Base-by-base conservation (phyloP, 345 rosid species). In the Raphanus sativus region DNA sequence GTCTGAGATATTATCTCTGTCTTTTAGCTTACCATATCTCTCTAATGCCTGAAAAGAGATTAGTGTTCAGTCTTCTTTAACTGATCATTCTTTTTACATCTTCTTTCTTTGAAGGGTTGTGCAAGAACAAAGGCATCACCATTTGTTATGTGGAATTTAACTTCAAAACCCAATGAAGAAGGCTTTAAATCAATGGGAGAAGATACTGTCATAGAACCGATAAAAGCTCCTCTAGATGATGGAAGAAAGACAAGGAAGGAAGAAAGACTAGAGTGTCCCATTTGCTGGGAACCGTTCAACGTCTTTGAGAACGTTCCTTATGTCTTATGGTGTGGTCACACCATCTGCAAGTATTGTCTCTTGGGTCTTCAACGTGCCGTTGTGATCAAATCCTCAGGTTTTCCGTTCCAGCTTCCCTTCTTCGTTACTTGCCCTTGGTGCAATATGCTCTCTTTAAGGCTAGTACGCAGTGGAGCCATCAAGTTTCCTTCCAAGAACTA, bases 311-410 rank as follows among this genome's bases (percentile, higher is more conserved):
- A 88, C 72, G 79, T 86, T 74, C 92, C 94, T 15, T 82, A 85
- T 73, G 89, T 88, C 71, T 73, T 88, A 62, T 89, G 91, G 94
- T 89, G 94, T 63, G 94, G 94, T 66, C 94, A 89, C 65, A 86
- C 92, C 15, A 77, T 89, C 30, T 89, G 94, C 77, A 85, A 85
- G 76, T 83, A 80, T 72, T 90, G 95, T 62, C 87, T 90, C 38
- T 62, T 86, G 5, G 90, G 88, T 2, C 85, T 90, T 65, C 95
- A 86, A 61, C 80, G 84, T 6, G 92, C 90, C 5, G 73, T 80
- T 55, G 66, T 90, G 30, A 79, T 79, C 81, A 86, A 67, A 74
- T 58, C 64, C 85, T 89, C 42, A 40, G 88, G 8, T 52, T 82
- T 54, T 81, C 88, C 32, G 25, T 84, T 67, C 71, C 84, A 69